A percentile compares a stretch with the other conserved stretches of the same genome.
Conservation (phyloP, 371 early-diverging fungal species). For the Mucor lusitanicus region DNA sequence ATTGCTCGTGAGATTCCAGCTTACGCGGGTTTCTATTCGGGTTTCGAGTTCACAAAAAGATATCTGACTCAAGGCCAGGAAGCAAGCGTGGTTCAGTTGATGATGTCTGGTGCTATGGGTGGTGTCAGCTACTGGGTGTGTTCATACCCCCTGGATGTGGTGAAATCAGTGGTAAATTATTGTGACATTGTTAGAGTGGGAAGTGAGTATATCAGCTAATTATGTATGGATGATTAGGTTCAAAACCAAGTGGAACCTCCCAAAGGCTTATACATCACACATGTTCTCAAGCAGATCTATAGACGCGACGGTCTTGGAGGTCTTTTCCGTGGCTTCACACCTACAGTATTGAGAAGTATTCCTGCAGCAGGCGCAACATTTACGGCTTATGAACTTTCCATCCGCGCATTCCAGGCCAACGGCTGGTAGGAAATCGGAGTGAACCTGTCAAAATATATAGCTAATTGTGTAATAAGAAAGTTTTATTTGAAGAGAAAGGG, state of each 20-base stretch:
- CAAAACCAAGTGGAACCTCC: slow-evolving; percentile 66
- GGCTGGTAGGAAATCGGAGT: slow-evolving; percentile 30
- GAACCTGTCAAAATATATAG: slow-evolving; percentile 15
- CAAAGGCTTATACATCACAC: slow-evolving; percentile 61
- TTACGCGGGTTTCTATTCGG: slow-evolving; percentile 83
- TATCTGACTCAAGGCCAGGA: slow-evolving; percentile 47
- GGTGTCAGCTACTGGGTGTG: slow-evolving; percentile 81
- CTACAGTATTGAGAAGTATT: slow-evolving; percentile 60
- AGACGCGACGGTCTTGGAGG: slow-evolving; percentile 55
- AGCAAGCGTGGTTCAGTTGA: slow-evolving; percentile 57
- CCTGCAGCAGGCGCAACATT: slow-evolving; percentile 82
- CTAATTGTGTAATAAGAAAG: neutral
- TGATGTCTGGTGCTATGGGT: slow-evolving; percentile 76
- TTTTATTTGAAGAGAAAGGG: neutral
- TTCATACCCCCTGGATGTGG: slow-evolving; percentile 85
- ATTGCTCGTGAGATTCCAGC: slow-evolving; percentile 81
- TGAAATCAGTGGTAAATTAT: slow-evolving; percentile 72
- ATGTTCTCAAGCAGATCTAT: slow-evolving; percentile 53
- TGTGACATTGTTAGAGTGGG: too few species aligned
- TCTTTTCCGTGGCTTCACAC: slow-evolving; percentile 66
- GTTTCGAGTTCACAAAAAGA: slow-evolving; percentile 77
- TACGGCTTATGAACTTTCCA: slow-evolving; percentile 73
- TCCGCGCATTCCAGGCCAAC: slow-evolving; percentile 46
- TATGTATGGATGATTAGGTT: slow-evolving; percentile 35
- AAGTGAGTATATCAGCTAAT: neutral